Evolutionary conservation across 2,329 filamentous ascomycete genomes (phyloP).

Genomic region (Neocatenulostroma microsporum): DNA sequence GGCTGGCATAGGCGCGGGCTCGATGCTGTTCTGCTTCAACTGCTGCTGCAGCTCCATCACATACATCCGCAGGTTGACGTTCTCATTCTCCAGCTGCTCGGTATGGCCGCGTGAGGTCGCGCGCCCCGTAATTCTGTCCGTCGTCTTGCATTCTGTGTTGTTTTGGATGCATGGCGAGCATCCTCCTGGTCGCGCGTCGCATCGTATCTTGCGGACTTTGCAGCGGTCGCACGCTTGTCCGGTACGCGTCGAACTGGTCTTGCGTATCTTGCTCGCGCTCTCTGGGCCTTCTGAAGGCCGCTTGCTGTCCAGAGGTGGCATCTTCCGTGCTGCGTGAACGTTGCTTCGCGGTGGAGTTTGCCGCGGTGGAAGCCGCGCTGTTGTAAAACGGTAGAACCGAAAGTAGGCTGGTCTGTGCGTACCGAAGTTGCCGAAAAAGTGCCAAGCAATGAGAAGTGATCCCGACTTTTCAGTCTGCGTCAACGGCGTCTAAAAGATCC

Average conservation of each 20-base stretch:
- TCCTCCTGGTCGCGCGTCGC: slow-evolving; percentile 70
- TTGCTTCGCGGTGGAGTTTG: no score
- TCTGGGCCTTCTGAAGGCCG: no score
- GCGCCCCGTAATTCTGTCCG: slow-evolving; percentile 76
- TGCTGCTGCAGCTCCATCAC: slow-evolving; percentile 62
- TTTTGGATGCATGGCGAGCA: slow-evolving; percentile 75
- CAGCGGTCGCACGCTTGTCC: slow-evolving; percentile 85
- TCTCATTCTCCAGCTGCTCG: slow-evolving; percentile 66
- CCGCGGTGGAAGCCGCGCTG: no score
- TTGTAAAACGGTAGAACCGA: no score
- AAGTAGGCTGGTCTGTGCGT: no score
- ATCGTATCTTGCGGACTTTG: slow-evolving; percentile 84
- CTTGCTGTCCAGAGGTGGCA: no score
- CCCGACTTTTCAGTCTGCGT: no score
- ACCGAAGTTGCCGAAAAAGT: no score
- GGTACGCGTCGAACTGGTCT: slow-evolving; percentile 53
- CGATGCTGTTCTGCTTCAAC: slow-evolving; percentile 52
- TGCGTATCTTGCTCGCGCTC: slow-evolving; percentile 21
- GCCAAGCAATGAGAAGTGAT: no score
- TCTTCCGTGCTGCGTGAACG: no score
- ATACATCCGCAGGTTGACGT: slow-evolving; percentile 57
- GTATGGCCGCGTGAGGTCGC: slow-evolving; percentile 72
- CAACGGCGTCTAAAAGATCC: no score
- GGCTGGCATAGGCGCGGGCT: slow-evolving; percentile 34
- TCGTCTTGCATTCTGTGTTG: slow-evolving; percentile 71